phyloP scores from a whole-genome alignment of 768 basidiomycete species.

The Lentinula raphanica region DNA sequence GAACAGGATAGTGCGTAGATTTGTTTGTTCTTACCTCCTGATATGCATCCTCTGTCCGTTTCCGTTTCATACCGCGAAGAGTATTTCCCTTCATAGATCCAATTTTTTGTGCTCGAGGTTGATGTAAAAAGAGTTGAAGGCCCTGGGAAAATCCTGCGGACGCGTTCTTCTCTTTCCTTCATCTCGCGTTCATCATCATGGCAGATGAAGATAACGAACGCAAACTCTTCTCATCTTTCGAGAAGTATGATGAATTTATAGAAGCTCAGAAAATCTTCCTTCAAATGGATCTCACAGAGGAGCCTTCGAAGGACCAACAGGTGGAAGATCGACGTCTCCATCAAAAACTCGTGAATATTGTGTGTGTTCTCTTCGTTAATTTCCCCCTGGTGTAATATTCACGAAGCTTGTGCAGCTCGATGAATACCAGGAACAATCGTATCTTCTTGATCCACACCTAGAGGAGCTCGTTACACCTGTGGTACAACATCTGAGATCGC shows the following conservation, averaged over 20 bases:
- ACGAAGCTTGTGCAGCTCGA: conserved; percentile 49
- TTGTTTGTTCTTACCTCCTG: conserved; percentile 25
- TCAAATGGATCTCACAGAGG: conserved; percentile 35
- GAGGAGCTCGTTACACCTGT: conserved; percentile 75
- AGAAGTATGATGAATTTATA: conserved; percentile 55
- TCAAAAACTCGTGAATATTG: conserved; percentile 43
- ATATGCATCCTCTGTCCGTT: conserved; percentile 29
- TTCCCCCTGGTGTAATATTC: neutral
- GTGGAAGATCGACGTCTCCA: conserved; percentile 33
- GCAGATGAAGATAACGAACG: conserved; percentile 38
- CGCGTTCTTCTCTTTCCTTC: neutral
- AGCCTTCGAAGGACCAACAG: conserved; percentile 40
- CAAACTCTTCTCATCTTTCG: conserved; percentile 52
- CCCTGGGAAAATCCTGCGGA: neutral
- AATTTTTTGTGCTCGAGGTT: too few species aligned
- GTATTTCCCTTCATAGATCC: neutral
- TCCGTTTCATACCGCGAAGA: conserved; percentile 36
- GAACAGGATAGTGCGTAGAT: neutral
- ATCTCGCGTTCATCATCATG: conserved; percentile 7
- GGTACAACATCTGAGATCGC: conserved; percentile 54
- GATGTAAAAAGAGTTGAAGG: too few species aligned
- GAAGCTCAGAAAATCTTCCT: conserved; percentile 49
- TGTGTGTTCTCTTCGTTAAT: conserved; percentile 30
- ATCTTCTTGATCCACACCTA: conserved; percentile 86
- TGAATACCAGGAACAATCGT: conserved; percentile 89